These are phyloP conservation scores for Fusarium coffeatum DNA, from an alignment of 2,329 filamentous ascomycete species.

Conservation along the genomic window DNA sequence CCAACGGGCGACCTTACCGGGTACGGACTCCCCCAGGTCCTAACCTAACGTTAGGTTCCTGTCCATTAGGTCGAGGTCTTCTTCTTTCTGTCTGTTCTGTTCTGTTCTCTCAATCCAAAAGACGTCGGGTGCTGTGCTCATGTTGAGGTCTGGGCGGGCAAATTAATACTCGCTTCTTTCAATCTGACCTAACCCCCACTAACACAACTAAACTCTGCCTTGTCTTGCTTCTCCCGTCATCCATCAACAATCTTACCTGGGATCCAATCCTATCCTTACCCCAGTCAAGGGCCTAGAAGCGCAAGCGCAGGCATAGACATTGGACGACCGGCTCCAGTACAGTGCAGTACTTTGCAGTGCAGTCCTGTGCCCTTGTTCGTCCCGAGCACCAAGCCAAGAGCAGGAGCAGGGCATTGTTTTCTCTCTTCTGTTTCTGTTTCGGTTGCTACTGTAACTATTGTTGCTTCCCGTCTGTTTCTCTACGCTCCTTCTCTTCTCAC, in stretches of 20 bases:
- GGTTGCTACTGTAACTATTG: constrained; percentile 26
- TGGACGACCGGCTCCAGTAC: constrained; percentile 9
- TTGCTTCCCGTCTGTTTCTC: constrained; percentile 43
- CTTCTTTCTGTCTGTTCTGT: not conserved
- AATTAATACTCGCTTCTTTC: constrained; percentile 27
- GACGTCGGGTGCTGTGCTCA: not conserved
- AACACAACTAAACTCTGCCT: constrained; percentile 7
- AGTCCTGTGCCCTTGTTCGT: constrained; percentile 34
- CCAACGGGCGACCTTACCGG: constrained; percentile 39
- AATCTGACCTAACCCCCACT: constrained; percentile 26
- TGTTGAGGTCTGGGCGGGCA: constrained; percentile 7
- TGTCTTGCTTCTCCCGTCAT: constrained; percentile 22
- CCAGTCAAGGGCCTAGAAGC: constrained; percentile 40
- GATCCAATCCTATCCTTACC: constrained; percentile 40
- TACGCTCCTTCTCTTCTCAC: constrained; percentile 44
- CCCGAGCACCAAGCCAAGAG: constrained; percentile 16
- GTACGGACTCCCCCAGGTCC: constrained; percentile 31
- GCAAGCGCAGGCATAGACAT: constrained; percentile 31
- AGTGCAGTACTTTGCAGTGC: constrained; percentile 1
- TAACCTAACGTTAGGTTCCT: not conserved
- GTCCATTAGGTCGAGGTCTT: not conserved
- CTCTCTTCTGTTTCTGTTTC: constrained; percentile 35
- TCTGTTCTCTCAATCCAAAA: not conserved
- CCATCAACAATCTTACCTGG: constrained; percentile 26
- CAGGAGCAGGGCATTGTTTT: constrained; percentile 37